These are phyloP conservation scores for Fraxinus paxiana DNA, from an alignment of 305 asterid genomes.

Conservation along the genomic window DNA sequence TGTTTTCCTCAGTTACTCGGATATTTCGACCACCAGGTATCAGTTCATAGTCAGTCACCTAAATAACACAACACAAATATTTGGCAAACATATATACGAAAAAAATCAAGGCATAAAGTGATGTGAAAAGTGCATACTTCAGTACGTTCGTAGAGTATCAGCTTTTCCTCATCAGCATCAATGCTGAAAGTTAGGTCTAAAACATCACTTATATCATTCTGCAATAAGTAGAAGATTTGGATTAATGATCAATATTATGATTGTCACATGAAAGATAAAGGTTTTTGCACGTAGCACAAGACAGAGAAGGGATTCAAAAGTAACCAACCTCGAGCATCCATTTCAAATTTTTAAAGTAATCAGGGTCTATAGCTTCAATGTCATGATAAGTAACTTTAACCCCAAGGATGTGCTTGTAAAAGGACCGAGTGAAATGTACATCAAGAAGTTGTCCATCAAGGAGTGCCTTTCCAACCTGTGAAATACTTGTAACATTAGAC, in stretches of 20 bases:
- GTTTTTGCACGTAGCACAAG: neutral
- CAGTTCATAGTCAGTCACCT: slow-evolving; percentile 92
- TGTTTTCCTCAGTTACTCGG: slow-evolving; percentile 88
- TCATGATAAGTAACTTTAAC: slow-evolving; percentile 95
- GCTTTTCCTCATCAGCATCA: slow-evolving; percentile 94
- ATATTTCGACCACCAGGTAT: slow-evolving; percentile 87
- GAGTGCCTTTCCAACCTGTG: slow-evolving; percentile 89
- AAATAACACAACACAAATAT: slow-evolving; percentile 25
- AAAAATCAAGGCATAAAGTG: slow-evolving; percentile 1
- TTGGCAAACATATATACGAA: neutral
- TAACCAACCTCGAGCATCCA: slow-evolving; percentile 86
- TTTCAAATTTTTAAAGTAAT: slow-evolving; percentile 80
- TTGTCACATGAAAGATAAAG: neutral
- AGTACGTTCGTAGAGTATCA: slow-evolving; percentile 74
- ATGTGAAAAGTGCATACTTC: slow-evolving; percentile 50
- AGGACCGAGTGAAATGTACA: slow-evolving; percentile 94
- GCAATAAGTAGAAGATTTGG: slow-evolving; percentile 29
- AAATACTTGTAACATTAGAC: slow-evolving; percentile 26
- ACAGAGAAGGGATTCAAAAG: slow-evolving; percentile 7
- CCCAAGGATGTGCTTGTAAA: slow-evolving; percentile 95
- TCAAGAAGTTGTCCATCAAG: slow-evolving; percentile 98
- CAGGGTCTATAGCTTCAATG: slow-evolving; percentile 97
- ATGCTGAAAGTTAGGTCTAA: slow-evolving; percentile 90
- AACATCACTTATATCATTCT: slow-evolving; percentile 91
- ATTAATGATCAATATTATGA: slow-evolving; percentile 2